Evolutionary conservation across 1,284 basidiomycete species (phyloP), one percentile per base, ranked within the genome.

Genomic region (Trichosporon sp.): DNA sequence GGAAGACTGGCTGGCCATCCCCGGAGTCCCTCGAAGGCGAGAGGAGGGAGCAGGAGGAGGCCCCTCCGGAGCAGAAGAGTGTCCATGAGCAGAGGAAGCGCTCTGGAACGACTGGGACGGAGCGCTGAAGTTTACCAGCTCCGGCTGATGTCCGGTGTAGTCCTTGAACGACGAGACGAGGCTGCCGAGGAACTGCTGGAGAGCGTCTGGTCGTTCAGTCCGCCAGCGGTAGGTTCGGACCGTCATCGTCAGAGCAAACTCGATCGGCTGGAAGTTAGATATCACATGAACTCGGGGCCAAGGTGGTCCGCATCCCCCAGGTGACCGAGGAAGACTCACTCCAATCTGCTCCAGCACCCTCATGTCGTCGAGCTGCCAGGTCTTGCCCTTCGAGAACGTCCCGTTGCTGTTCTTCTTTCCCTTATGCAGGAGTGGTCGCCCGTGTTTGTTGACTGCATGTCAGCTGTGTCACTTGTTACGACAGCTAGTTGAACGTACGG

Each of bases 371-470:
- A 98, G 84, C 74, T 88, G 89, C 97, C 97, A 99, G 8, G 96
- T 95, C 86, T 99, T 99, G 26, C 97, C 97, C 69, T 98, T 93
- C 21, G 95, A 98, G 85, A 97, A 99, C 0, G 92, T 90, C 48
- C 93, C 92, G 79, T 98, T 99, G 48, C 91, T 90, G 82, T 99
- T 99, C 72, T 94, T 85, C 84, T 98, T 98, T 6, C 95, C 94
- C 84, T 99, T 99, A 88, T 99, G 94, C 31, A 98, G 87, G 78
- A 91, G 90, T 7, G 91, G 92, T 71, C 85, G 85, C 48, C 90
- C 90, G 76, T 88, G 87, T 76, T 82, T 87, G 7, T 89, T 86
- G 82, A 91, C 92, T 93, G 76, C 38, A 48, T 5, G 48, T 66
- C 12, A 69, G 64, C 74, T 37, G 4, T 19, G 32, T 3, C 4